Base-by-base conservation (phyloP, 768 basidiomycete species). In the Galerina sulciceps region DNA sequence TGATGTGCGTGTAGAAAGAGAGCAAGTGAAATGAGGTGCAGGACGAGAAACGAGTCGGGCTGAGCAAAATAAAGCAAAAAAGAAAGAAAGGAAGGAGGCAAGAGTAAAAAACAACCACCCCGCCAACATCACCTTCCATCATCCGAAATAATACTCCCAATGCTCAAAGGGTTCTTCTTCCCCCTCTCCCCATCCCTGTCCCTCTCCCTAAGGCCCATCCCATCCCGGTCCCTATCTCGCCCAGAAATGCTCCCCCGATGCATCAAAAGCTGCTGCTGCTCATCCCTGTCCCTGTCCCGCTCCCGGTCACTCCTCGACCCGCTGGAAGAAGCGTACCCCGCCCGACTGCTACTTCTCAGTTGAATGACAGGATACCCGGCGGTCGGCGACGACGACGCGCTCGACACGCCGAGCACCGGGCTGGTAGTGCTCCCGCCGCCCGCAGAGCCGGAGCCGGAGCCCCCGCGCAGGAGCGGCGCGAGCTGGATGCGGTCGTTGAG, bases 71-170 rank as follows among this genome's bases (percentile, higher is more conserved):
- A n/a, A n/a, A n/a, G n/a, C 6, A 6, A 26, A 26, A 59, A 43
- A 43, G 15, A 26, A 42, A 35, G 18, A 50, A 42, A 31, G 36
- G 26, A 48, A 37, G 35, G 11, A 31, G n/a, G n/a, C n/a, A n/a
- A 42, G 41, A 22, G 20, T 52, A 34, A n/a, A n/a, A 17, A 37
- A 47, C 45, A 37, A 31, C 26, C 26, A 31, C 26, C 26, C 4
- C 26, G 8, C 22, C 6, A 8, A 17, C 13, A 40, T 59, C 57
- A 67, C 48, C 69, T 61, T 26, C 55, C 65, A 64, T 80, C 80
- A 52, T 85, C 85, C 38, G 85, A 87, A 55, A 89, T 88, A 55
- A 89, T 89, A 65, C 85, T 88, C 54, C 85, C 86, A 61, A 89
- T 89, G 64, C 86, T 88, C 73, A 89, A 66, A 54, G 80, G 82